These are phyloP conservation scores for Talaromyces verruculosus DNA, from an alignment of 2,329 filamentous ascomycete genomes.

Conservation along the genomic window DNA sequence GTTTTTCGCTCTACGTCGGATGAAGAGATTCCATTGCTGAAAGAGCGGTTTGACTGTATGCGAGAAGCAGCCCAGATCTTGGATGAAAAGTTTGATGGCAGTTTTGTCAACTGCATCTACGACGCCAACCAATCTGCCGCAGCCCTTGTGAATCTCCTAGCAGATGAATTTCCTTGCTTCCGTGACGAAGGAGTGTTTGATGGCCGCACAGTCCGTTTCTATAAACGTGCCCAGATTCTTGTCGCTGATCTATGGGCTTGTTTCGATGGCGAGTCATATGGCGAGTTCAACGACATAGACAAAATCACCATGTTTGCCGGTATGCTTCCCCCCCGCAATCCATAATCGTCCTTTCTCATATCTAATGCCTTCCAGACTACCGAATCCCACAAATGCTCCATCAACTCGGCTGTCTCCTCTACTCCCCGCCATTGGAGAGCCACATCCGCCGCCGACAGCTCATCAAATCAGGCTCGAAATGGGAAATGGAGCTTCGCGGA, in stretches of 20 bases:
- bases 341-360: neutral
- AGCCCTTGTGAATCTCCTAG: conserved; percentile 79
- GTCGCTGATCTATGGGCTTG: conserved; percentile 97
- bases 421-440: conserved; percentile 74
- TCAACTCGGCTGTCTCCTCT: conserved; percentile 76
- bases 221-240: conserved; percentile 94
- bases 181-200: conserved; percentile 76
- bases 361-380: conserved; percentile 62
- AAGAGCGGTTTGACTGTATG: conserved; percentile 74
- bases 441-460: conserved; percentile 64
- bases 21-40: conserved; percentile 81
- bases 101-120: conserved; percentile 70
- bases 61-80: conserved; percentile 80
- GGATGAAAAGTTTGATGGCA: conserved; percentile 74
- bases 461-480: conserved; percentile 69
- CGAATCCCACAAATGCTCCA: conserved; percentile 92
- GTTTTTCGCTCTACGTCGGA: conserved; percentile 85
- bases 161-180: conserved; percentile 80
- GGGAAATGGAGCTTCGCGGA: conserved; percentile 86
- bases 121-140: conserved; percentile 78
- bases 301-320: conserved; percentile 96
- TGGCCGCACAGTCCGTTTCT: conserved; percentile 71
- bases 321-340: conserved; percentile 28
- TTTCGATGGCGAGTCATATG: conserved; percentile 77
- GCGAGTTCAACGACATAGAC: conserved; percentile 84